Conservation (phyloP, 1,284 basidiomycete species). For the Naganishia cerealis region DNA sequence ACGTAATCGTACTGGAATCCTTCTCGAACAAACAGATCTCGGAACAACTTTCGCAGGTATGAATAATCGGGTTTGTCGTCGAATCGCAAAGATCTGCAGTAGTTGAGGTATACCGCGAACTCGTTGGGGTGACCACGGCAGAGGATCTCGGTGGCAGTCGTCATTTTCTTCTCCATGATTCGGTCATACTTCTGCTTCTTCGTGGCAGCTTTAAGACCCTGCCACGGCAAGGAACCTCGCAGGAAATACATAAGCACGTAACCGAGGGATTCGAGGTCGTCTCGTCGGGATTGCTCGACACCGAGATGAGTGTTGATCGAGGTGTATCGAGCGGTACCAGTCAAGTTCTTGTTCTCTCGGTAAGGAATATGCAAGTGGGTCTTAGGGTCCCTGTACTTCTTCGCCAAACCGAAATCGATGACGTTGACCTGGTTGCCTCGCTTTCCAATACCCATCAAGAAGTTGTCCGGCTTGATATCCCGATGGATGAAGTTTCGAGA, state of each 20-base stretch:
- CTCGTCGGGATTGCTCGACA: conserved; percentile 92
- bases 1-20: conserved; percentile 98
- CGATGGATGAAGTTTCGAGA: conserved; percentile 99
- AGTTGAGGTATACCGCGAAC: conserved; percentile 96
- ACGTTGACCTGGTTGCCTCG: conserved; percentile 99
- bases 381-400: conserved; percentile 99
- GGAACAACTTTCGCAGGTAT: conserved; percentile 96
- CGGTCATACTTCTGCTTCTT: conserved; percentile 99
- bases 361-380: conserved; percentile 99
- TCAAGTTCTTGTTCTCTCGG: conserved; percentile 99
- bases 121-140: conserved; percentile 97
- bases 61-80: conserved; percentile 98
- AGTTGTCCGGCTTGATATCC: conserved; percentile 99
- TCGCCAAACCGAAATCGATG: conserved; percentile 98
- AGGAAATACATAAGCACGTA: conserved; percentile 98
- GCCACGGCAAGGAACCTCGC: conserved; percentile 93
- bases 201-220: conserved; percentile 94
- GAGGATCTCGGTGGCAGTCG: conserved; percentile 89
- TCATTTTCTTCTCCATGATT: conserved; percentile 99
- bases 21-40: conserved; percentile 92
- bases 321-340: conserved; percentile 97
- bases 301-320: conserved; percentile 99
- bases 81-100: conserved; percentile 92
- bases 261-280: conserved; percentile 92
- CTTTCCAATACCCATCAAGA: conserved; percentile 99